These are phyloP conservation scores for Yarrowia keelungensis DNA, from an alignment of 805 yeast genomes.

Conservation along the genomic window DNA sequence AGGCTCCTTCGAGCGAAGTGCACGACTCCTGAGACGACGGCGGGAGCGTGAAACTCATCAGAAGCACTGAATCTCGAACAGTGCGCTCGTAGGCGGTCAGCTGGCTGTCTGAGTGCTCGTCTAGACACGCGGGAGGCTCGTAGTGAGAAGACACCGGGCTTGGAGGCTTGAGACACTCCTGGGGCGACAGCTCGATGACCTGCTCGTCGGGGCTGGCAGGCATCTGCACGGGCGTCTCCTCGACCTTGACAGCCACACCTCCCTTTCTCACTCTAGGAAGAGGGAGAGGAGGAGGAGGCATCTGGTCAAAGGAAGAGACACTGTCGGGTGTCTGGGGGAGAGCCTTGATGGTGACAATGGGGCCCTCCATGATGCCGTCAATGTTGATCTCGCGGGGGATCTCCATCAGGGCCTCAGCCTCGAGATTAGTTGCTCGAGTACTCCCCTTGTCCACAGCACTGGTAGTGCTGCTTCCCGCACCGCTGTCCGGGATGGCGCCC, in stretches of 20 bases:
- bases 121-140: slow-evolving; percentile 19
- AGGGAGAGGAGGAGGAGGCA: slow-evolving; percentile 25
- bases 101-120: slow-evolving; percentile 17
- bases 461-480: neutral
- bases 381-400: too few species aligned
- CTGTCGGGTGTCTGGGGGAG: slow-evolving; percentile 28
- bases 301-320: slow-evolving; percentile 2
- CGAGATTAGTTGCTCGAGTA: neutral
- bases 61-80: slow-evolving; percentile 24
- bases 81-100: slow-evolving; percentile 36
- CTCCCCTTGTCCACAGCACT: slow-evolving; percentile 21
- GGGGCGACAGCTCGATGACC: neutral
- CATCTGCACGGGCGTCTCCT: neutral
- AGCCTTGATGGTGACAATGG: neutral
- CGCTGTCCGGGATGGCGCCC: slow-evolving; percentile 1
- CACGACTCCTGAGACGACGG: neutral
- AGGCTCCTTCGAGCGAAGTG: slow-evolving; percentile 11
- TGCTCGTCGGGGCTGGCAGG: too few species aligned
- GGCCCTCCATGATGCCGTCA: neutral
- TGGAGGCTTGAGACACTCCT: slow-evolving; percentile 11
- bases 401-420: neutral
- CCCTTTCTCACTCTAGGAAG: slow-evolving; percentile 6
- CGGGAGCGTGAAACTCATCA: neutral
- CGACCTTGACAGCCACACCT: neutral
- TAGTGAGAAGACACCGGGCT: slow-evolving; percentile 19